These are phyloP conservation scores for Calcarisporium arbuscula DNA, from an alignment of 2,329 filamentous ascomycete genomes.

Conservation along the genomic window DNA sequence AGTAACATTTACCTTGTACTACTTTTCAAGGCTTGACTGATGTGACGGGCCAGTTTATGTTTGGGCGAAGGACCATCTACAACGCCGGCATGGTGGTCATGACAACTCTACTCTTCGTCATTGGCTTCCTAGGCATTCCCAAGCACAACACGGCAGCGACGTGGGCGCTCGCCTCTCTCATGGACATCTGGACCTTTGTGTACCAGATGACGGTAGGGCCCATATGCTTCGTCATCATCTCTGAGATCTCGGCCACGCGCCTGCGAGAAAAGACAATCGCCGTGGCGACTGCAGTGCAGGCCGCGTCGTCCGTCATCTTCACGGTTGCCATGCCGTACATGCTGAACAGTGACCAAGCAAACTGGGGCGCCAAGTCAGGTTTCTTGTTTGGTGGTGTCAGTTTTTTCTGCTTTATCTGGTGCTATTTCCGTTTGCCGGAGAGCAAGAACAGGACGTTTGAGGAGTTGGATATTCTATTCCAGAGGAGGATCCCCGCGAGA, in stretches of 20 bases:
- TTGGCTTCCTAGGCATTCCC: conserved; percentile 33
- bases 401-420: conserved; percentile 16
- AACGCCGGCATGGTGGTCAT: conserved; percentile 16
- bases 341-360: conserved; percentile 23
- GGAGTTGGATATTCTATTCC: conserved; percentile 24
- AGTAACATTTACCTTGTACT: neutral
- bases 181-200: conserved; percentile 34
- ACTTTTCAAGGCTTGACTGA: neutral
- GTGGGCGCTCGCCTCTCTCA: conserved; percentile 31
- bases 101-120: conserved; percentile 32
- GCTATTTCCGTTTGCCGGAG: conserved; percentile 23
- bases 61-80: conserved; percentile 35
- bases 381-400: conserved; percentile 23
- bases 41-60: conserved; percentile 10
- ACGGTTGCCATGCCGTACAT: conserved; percentile 23
- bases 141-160: conserved; percentile 23
- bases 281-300: conserved; percentile 20
- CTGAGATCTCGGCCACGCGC: conserved; percentile 30
- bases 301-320: conserved; percentile 18
- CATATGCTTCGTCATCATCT: conserved; percentile 34
- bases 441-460: conserved; percentile 22
- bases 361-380: conserved; percentile 25
- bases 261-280: conserved; percentile 25
- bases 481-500: conserved; percentile 11
- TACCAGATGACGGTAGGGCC: conserved; percentile 36